phyloP scores from a whole-genome alignment of 495 filamentous ascomycete genomes.

The Neurospora pannonica region DNA sequence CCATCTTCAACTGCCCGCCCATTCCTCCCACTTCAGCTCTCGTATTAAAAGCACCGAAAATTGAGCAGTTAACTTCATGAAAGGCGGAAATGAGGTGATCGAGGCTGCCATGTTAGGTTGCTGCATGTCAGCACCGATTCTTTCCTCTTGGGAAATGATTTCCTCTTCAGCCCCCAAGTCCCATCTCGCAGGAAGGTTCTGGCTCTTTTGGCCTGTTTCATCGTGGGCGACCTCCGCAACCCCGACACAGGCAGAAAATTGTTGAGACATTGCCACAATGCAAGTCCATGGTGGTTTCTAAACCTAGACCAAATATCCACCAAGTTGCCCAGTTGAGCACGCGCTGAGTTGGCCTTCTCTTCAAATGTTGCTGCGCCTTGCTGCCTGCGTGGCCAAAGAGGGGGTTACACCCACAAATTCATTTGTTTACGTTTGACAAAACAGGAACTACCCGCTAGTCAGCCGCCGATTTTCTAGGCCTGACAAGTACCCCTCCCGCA shows the following conservation, averaged over 20 bases:
- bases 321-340: not conserved
- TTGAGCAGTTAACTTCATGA: not conserved
- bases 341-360: not conserved
- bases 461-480: too few species aligned
- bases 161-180: not conserved
- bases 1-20: too few species aligned
- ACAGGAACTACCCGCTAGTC: too few species aligned
- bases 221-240: not conserved
- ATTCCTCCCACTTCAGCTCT: not conserved
- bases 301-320: not conserved
- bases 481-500: too few species aligned
- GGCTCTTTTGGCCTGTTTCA: not conserved
- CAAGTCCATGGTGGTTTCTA: not conserved
- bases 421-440: not conserved
- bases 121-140: not conserved
- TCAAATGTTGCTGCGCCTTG: not conserved
- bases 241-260: not conserved
- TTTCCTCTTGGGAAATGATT: not conserved
- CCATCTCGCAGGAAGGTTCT: not conserved
- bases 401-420: not conserved
- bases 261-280: not conserved
- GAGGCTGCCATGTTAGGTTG: not conserved
- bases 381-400: not conserved
- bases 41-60: not conserved
- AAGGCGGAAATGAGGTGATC: not conserved